Evolutionary conservation across 208 protist genomes (phyloP).

Genomic region (Wallacemonas sp.): DNA sequence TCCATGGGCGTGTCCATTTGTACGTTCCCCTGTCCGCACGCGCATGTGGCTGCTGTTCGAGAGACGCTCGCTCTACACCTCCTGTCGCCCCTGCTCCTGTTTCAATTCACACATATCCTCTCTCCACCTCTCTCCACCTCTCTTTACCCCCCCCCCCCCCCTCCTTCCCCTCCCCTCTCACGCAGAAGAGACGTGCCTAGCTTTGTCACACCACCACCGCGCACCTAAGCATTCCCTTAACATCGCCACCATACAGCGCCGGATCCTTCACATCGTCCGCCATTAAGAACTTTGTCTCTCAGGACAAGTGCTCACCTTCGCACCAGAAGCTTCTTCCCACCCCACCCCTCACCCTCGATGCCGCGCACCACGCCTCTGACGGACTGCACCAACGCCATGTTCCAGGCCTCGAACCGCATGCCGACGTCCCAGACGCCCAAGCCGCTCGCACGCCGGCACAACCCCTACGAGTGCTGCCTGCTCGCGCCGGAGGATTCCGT

Average conservation of each 20-base stretch:
- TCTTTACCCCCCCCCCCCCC: background rate
- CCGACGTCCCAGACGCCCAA: background rate
- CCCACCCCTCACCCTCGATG: background rate
- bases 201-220: background rate
- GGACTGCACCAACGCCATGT: slow-evolving; percentile 64
- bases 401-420: slow-evolving; percentile 60
- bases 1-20: too few relatives aligned
- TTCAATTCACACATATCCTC: too few relatives aligned
- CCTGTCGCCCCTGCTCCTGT: too few relatives aligned
- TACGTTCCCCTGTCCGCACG: too few relatives aligned
- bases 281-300: too few relatives aligned
- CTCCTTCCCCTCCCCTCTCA: background rate
- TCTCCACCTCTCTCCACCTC: background rate
- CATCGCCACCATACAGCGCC: too few relatives aligned
- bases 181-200: background rate
- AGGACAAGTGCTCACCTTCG: too few relatives aligned
- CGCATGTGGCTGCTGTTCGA: too few relatives aligned
- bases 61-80: too few relatives aligned
- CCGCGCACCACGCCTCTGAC: slow-evolving; percentile 32
- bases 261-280: too few relatives aligned
- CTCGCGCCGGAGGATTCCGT: slow-evolving; percentile 45
- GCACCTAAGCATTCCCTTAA: background rate
- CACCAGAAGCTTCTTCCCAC: too few relatives aligned
- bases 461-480: slow-evolving; percentile 62
- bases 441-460: slow-evolving; percentile 30